Base-by-base conservation (phyloP, 2,329 filamentous ascomycete genomes). In the Fusarium vanettenii region DNA sequence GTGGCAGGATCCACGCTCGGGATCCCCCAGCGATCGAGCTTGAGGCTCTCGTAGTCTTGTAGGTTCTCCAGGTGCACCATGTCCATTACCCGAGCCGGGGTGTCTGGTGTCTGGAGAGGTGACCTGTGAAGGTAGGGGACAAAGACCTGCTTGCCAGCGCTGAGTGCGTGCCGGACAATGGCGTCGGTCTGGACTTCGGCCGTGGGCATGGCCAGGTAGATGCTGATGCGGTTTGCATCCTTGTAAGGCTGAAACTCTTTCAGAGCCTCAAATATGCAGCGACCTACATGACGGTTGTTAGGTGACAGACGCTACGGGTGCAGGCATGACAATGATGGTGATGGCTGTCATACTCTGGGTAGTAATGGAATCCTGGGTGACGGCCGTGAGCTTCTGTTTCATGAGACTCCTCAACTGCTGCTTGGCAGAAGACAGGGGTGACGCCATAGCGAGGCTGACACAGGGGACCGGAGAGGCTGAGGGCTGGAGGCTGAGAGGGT, bases 141-240 rank as follows among this genome's bases (percentile, higher is more conserved):
- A 82, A 95, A 98, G 67, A 99, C 95, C 71, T 92, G 87, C 84
- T 98, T 99, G 43, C 94, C 94, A 5, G 87, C 83, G 8, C 85
- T 84, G 29, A 99, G 87, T 14, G 96, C 95, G 85, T 98, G 91
- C 31, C 90, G 90, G 10, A 98, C 94, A 64, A 98, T 94, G 59
- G 88, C 86, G 61, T 92, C 91, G 2, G 97, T 99, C 76, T 95
- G 94, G 29, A 98, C 89, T 85, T 99, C 97, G 27, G 92, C 93
- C 11, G 87, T 86, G 1, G 95, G 95, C 97, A 99, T 99, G 13
- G 96, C 97, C 18, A 99, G 87, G 81, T 97, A 99, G 66, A 99
- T 88, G 77, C 94, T 95, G 79, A 99, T 90, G 63, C 91, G 89
- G 70, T 87, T 89, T 48, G 97, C 95, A 64, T 92, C 87, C 73